Evolutionary conservation across 371 early-diverging fungal genomes (phyloP), one percentile per base, ranked within the genome.

Genomic region (Pancytospora philotis): DNA sequence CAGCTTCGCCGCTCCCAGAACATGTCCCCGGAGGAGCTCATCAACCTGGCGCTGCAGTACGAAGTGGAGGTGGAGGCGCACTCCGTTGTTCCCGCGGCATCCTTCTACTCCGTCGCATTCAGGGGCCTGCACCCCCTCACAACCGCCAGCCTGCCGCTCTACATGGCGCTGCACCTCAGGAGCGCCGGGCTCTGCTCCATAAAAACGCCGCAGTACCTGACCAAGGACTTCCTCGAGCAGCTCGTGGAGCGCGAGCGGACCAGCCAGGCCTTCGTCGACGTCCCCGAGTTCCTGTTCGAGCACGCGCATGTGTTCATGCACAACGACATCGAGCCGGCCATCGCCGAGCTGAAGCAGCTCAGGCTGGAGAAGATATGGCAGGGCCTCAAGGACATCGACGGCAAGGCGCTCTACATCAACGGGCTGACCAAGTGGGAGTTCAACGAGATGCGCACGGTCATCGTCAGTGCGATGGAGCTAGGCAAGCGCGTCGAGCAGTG

Each of bases 371-470:
- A 76, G 41, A 66, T 68, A 25, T 57, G 58, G 25, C 38, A 62
- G 16, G 76, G 76, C 3, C 30, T 76, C 28, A 52, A 67, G 39
- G 58, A 52, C 25, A 36, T 76, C 45, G 76, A 76, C 48, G 73
- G 73, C 1, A 59, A 39, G 19, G 73, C 73, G 8, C 34, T 73
- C 16, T 75, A 55, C 55, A 50, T 76, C 30, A 72, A 69, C 37
- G 67, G 67, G 36, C 41, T 76, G 8, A 76, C 73, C 2, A 35
- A 55, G 32, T 69, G 63, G 70, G 76, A 76, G 32, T 76, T 66
- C 25, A 69, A 76, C 52, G 59, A 76, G 34, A 32, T 73, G 32
- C 64, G 62, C 30, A 61, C 66, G 35, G 50, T 68, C 34, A 25
- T 76, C 10, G 19, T 66, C 1, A 56, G 62, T 13, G 27, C 60